Percentiles rank a stretch among this genome's conserved stretches.
These are phyloP conservation scores for Colletotrichum viniferum DNA, from an alignment of 2,329 filamentous ascomycete genomes.

Conservation along the genomic window DNA sequence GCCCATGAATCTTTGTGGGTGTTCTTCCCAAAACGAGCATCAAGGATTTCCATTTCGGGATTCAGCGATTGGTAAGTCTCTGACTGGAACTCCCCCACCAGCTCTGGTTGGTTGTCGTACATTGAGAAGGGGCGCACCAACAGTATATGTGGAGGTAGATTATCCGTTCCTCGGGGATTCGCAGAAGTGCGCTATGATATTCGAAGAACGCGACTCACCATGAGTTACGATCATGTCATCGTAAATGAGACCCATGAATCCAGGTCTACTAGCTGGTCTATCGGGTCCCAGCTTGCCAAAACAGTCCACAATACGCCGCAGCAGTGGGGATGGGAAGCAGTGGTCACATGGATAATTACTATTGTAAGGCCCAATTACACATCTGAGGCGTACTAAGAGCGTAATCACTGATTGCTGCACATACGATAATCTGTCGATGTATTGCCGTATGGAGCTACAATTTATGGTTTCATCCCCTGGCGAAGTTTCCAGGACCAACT, in stretches of 20 bases:
- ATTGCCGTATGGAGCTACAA: not conserved
- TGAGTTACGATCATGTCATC: not conserved
- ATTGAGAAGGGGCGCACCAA: not conserved
- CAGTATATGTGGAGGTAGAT: not conserved
- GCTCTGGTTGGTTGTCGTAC: not conserved
- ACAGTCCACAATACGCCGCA: not conserved
- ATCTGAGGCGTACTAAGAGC: fast-evolving
- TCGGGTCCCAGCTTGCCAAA: not conserved
- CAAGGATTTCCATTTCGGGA: not conserved
- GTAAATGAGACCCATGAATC: not conserved
- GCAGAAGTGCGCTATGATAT: not conserved
- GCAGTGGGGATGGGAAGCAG: not conserved
- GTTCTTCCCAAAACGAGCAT: not conserved
- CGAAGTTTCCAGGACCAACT: constrained; percentile 4
- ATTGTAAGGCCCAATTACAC: not conserved
- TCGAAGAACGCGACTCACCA: not conserved
- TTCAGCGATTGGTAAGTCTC: not conserved
- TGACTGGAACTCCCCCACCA: not conserved
- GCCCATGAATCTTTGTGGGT: not conserved
- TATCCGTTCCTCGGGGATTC: not conserved
- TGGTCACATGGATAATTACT: not conserved
- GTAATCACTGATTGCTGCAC: constrained; percentile 32
- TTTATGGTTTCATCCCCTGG: constrained; percentile 3
- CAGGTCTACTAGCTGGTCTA: not conserved
- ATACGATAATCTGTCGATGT: not conserved